Conservation (phyloP, 2,329 filamentous ascomycete species). For the Mycosphaerelloides madeirae region DNA sequence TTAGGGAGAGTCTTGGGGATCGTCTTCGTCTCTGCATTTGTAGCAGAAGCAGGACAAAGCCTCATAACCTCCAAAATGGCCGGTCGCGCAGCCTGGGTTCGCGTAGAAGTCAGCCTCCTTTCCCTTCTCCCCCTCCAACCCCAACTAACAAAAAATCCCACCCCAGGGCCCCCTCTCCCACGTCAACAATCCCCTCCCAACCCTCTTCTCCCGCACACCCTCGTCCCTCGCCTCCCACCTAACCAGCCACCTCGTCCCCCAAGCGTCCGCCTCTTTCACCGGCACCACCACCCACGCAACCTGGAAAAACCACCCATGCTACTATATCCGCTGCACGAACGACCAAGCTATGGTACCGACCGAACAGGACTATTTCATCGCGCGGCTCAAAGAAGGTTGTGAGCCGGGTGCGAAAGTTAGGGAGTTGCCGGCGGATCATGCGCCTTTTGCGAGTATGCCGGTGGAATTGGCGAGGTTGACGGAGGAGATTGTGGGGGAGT, state of each 20-base stretch:
- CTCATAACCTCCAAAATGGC: conserved; percentile 13
- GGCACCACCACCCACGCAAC: conserved; percentile 5
- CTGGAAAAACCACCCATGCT: conserved; percentile 10
- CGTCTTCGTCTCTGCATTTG: conserved; percentile 21
- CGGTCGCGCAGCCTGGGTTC: conserved; percentile 15
- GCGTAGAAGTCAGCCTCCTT: neutral
- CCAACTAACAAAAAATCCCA: neutral
- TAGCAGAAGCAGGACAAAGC: conserved; percentile 14
- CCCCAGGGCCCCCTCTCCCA: conserved; percentile 8
- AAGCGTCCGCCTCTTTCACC: conserved; percentile 11
- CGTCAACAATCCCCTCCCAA: conserved; percentile 7
- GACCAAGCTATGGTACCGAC: conserved; percentile 13
- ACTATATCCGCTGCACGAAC: conserved; percentile 11
- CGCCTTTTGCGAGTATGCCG: neutral
- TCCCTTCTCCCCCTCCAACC: neutral
- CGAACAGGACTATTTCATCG: conserved; percentile 18
- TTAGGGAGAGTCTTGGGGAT: conserved; percentile 14
- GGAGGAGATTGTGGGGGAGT: too few species aligned
- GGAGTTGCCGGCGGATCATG: too few species aligned
- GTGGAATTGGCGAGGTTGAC: too few species aligned
- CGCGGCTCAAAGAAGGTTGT: too few species aligned
- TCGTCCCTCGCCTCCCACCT: neutral
- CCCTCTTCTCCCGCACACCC: conserved; percentile 9
- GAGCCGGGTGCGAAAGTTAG: too few species aligned
- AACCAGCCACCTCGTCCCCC: conserved; percentile 9